Evolutionary conservation across 495 filamentous ascomycete species (phyloP).

Genomic region (Acidiella bohemica): DNA sequence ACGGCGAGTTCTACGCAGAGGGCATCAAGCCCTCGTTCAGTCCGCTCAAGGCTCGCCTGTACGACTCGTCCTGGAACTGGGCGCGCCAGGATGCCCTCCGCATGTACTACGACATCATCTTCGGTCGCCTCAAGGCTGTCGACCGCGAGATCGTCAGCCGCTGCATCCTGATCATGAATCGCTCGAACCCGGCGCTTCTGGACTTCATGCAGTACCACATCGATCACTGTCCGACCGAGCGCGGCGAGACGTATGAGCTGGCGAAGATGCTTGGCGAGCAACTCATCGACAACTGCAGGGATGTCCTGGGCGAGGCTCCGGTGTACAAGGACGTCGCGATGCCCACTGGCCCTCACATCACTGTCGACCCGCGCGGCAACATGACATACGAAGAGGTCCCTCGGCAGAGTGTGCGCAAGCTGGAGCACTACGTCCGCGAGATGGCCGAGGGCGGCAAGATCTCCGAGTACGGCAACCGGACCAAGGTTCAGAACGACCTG

Average conservation of each 20-base stretch:
- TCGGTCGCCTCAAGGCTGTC: slow-evolving; percentile 79
- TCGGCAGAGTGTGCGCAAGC: slow-evolving; percentile 81
- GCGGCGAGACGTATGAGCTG: slow-evolving; percentile 91
- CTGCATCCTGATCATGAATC: slow-evolving; percentile 98
- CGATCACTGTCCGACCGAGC: slow-evolving; percentile 92
- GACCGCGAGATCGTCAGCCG: slow-evolving; percentile 97
- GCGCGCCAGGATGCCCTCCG: slow-evolving; percentile 88
- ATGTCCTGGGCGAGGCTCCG: slow-evolving; percentile 66
- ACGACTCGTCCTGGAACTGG: slow-evolving; percentile 99
- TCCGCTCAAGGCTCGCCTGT: slow-evolving; percentile 82
- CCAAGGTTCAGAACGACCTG: slow-evolving; percentile 93
- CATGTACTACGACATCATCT: slow-evolving; percentile 99
- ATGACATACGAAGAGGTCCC: slow-evolving; percentile 78
- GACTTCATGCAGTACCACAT: slow-evolving; percentile 99
- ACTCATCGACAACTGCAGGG: slow-evolving; percentile 94
- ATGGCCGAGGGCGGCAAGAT: slow-evolving; percentile 98
- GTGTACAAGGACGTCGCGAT: slow-evolving; percentile 91
- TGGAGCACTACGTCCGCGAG: slow-evolving; percentile 96
- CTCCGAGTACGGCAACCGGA: slow-evolving; percentile 94
- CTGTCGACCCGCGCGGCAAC: slow-evolving; percentile 77
- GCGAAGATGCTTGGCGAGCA: slow-evolving; percentile 91
- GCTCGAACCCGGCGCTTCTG: slow-evolving; percentile 83
- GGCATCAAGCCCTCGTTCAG: slow-evolving; percentile 94
- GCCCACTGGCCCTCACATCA: slow-evolving; percentile 83
- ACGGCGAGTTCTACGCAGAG: slow-evolving; percentile 87